phyloP scores from a whole-genome alignment of 805 yeast genomes.

The Monosporozyma servazzii region DNA sequence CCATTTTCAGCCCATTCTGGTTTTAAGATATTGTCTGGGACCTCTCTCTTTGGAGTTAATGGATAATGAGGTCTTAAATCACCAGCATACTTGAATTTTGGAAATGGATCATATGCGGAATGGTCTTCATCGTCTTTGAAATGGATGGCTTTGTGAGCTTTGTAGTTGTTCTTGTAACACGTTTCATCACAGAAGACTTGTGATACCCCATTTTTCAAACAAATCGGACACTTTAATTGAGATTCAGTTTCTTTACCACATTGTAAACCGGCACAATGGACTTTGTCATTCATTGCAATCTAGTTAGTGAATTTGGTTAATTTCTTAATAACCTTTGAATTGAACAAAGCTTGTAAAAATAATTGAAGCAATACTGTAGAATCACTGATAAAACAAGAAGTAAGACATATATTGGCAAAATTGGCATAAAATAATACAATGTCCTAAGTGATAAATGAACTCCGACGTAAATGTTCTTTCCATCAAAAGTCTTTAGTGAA shows the following conservation, averaged over 20 bases:
- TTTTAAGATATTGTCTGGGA: conserved; percentile 59
- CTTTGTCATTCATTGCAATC: conserved; percentile 3
- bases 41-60: conserved; percentile 54
- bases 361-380: too few species aligned
- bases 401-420: too few species aligned
- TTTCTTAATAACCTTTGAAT: not conserved
- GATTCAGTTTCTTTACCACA: conserved; percentile 80
- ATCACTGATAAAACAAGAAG: not conserved
- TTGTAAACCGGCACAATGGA: conserved; percentile 61
- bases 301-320: not conserved
- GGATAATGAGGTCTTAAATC: conserved; percentile 73
- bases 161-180: conserved; percentile 71
- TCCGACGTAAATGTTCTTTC: not conserved
- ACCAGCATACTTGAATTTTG: conserved; percentile 68
- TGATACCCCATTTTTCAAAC: conserved; percentile 63
- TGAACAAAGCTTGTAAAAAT: too few species aligned
- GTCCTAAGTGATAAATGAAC: not conserved
- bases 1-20: conserved; percentile 87
- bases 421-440: too few species aligned
- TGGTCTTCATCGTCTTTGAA: conserved; percentile 42
- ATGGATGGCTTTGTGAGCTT: conserved; percentile 68
- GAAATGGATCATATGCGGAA: conserved; percentile 75
- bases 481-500: not conserved
- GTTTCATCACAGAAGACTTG: conserved; percentile 71
- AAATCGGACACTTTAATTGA: conserved; percentile 79